phyloP scores from a whole-genome alignment of 1,284 basidiomycete species.

The Fomitopsis pinicola region DNA sequence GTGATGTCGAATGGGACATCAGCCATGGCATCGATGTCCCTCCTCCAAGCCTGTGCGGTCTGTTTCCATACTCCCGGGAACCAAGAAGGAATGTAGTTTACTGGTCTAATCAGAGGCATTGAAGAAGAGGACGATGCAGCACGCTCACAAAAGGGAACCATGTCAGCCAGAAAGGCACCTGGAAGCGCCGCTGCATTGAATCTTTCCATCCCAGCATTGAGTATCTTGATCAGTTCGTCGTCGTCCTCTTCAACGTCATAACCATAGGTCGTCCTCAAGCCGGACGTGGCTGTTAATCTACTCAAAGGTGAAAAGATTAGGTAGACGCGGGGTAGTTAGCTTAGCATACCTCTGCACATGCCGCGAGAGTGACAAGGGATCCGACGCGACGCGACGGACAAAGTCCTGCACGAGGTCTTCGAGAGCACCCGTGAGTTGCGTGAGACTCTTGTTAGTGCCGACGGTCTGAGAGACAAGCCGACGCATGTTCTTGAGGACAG shows the following conservation, averaged over 20 bases:
- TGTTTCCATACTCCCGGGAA: conserved; percentile 27
- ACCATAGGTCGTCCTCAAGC: conserved; percentile 31
- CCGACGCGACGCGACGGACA: conserved; percentile 15
- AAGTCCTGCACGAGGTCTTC: conserved; percentile 22
- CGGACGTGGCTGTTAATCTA: conserved; percentile 29
- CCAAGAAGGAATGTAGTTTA: conserved; percentile 25
- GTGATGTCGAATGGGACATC: conserved; percentile 22
- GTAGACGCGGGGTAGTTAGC: neutral
- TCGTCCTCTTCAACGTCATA: conserved; percentile 28
- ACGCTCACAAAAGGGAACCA: conserved; percentile 24
- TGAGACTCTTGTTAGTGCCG: conserved; percentile 22
- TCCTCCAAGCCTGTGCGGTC: conserved; percentile 16
- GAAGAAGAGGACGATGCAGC: neutral
- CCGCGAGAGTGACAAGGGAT: conserved; percentile 15
- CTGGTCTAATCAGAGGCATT: neutral
- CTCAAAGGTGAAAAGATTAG: conserved; percentile 1
- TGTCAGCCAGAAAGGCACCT: conserved; percentile 29
- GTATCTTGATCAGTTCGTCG: conserved; percentile 27
- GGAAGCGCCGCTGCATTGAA: conserved; percentile 24
- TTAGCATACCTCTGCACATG: conserved; percentile 21
- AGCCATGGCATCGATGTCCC: conserved; percentile 18
- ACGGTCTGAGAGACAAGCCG: conserved; percentile 29
- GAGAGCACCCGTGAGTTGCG: conserved; percentile 18
- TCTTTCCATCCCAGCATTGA: conserved; percentile 26
- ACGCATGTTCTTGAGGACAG: conserved; percentile 58